Evolutionary conservation across 179 eudicot species (phyloP), one percentile per base, ranked within the genome.

Genomic region (Pouteria campechiana): DNA sequence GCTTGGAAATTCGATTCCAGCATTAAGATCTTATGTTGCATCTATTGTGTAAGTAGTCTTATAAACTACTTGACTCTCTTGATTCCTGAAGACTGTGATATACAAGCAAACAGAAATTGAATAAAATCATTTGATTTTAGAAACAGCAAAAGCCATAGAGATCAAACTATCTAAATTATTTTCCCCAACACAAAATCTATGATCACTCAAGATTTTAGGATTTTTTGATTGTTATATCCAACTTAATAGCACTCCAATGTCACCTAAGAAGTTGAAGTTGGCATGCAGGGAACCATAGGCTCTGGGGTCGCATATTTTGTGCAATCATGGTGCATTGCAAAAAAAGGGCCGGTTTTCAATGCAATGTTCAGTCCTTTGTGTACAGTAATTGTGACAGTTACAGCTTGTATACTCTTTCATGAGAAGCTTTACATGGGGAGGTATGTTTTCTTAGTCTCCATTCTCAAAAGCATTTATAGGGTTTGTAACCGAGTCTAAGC

Each of bases 311-410:
- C 74, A 22, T 67, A 74, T 67, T 59, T 74, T 19, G 55, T 68
- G 11, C 94, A 80, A 62, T 65, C 94, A 0, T 83, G 90, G 90
- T 74, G 82, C 56, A 52, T 83, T 5, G 49, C 77, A 1, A 66
- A 27, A 3, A 69, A 63, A 58, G 94, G 94, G 17, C 90, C 94
- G 2, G 65, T 83, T 2, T 80, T 58, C 56, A 54, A 89, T 5
- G 85, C 94, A 0, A 60, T 80, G 82, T 83, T 83, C 51, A 75
- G 54, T 41, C 94, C 83, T 41, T 48, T 83, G 9, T 46, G 57
- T 55, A 77, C 86, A 0, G 81, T 80, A 4, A 57, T 77, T 10
- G 78, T 71, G 1, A 69, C 86, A 4, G 37, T 77, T 2, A 25
- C 69, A 4, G 90, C 83, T 22, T 61, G 72, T 23, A 50, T 68